Percentiles rank a stretch among this genome's conserved stretches.
These are phyloP conservation scores for Antarctomyces pellizariae DNA, from an alignment of 495 filamentous ascomycete species.

Conservation along the genomic window DNA sequence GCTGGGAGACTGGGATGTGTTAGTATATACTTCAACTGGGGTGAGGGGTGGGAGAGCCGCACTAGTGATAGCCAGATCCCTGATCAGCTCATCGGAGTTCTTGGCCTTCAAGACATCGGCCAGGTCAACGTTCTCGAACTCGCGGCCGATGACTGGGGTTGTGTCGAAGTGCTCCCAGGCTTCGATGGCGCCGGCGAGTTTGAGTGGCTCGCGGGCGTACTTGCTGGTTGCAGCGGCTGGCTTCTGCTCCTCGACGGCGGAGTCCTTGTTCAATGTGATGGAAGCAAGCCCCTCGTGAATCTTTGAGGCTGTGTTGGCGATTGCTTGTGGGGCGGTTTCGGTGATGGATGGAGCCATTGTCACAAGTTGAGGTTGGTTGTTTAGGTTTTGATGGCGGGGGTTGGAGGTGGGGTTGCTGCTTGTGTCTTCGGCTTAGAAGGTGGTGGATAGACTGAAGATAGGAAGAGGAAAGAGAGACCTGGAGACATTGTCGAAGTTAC, in stretches of 20 bases:
- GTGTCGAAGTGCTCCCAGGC: slow-evolving; percentile 35
- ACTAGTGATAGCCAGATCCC: slow-evolving; percentile 46
- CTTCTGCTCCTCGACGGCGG: slow-evolving; percentile 8
- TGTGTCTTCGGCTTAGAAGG: not conserved
- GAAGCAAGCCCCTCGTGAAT: too few species aligned
- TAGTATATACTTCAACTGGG: slow-evolving; percentile 2
- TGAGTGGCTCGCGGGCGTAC: too few species aligned
- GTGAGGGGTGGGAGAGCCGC: slow-evolving; percentile 17
- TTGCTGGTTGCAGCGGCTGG: too few species aligned
- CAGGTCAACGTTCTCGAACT: slow-evolving; percentile 34
- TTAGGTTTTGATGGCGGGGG: slow-evolving; percentile 5
- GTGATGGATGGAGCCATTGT: slow-evolving; percentile 6
- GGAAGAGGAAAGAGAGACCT: too few species aligned
- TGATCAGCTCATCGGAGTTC: slow-evolving; percentile 41
- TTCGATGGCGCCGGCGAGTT: slow-evolving; percentile 29
- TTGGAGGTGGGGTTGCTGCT: slow-evolving; percentile 10
- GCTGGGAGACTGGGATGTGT: slow-evolving; percentile 37
- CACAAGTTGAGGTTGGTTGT: slow-evolving; percentile 5
- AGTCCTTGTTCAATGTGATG: too few species aligned
- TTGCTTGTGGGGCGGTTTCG: slow-evolving; percentile 5
- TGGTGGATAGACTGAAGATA: too few species aligned
- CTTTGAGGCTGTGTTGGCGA: slow-evolving; percentile 1
- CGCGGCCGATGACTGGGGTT: slow-evolving; percentile 43
- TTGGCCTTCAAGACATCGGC: slow-evolving; percentile 32
- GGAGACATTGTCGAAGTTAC: too few species aligned